Percentiles rank a stretch among this genome's conserved stretches.
Conservation (phyloP, 768 basidiomycete genomes). For the Termitomyces sp. region DNA sequence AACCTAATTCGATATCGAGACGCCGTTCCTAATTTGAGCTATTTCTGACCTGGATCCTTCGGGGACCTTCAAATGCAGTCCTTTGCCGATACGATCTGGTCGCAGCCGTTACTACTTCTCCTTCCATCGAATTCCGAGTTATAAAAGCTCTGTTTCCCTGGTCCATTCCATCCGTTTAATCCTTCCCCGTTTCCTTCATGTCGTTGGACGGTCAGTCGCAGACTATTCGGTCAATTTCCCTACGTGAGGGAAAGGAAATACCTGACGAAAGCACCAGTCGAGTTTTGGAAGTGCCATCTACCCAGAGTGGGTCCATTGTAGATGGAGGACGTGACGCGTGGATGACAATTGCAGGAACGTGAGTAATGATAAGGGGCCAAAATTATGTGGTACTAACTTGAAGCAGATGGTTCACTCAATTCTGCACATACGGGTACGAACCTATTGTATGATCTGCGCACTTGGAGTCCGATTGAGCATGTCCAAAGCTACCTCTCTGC, state of each 20-base stretch:
- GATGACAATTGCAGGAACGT: constrained; percentile 44
- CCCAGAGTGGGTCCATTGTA: not conserved
- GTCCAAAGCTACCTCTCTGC: constrained; percentile 38
- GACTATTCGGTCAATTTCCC: not conserved
- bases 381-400: not conserved
- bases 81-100: not conserved
- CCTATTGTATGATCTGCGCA: not conserved
- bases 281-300: not conserved
- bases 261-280: not conserved
- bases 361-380: constrained; percentile 15
- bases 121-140: constrained; percentile 1
- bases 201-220: constrained; percentile 6
- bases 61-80: not conserved
- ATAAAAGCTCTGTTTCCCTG: not conserved
- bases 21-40: constrained; percentile 1
- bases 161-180: not conserved
- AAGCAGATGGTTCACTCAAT: constrained; percentile 38
- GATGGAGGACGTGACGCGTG: constrained; percentile 41
- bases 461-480: constrained; percentile 16
- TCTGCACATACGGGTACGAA: constrained; percentile 43
- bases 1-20: constrained; percentile 2
- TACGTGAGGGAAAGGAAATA: not conserved
- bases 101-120: constrained; percentile 3
- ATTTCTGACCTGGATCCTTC: not conserved
- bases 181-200: constrained; percentile 1